Base-by-base conservation (phyloP, 2,329 filamentous ascomycete genomes). In the Phyllosticta citrichinensis region DNA sequence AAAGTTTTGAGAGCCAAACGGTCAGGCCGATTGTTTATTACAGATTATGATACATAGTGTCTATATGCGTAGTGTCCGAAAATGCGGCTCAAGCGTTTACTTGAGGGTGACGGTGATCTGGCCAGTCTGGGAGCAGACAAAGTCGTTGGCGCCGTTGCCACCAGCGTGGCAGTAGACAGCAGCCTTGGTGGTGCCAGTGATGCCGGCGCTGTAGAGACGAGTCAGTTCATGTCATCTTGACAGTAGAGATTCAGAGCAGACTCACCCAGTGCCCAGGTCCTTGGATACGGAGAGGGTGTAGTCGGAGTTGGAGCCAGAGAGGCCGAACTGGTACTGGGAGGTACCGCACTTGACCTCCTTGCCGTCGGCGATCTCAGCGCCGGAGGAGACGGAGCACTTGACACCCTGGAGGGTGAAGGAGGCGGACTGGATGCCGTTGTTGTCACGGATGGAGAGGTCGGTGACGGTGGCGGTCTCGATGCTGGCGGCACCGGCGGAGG, bases 391-490 rank as follows among this genome's bases (percentile, higher is more conserved):
- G 2, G 52, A 50, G 35, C 58, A 60, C 52, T 55, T 25, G 33
- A 20, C 12, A 22, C 57, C 57, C 17, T 58, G 30, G 51, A 54
- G 20, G 20, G 57, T 52, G 3, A 60, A 51, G 9, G 25, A 56
- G 25, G 55, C 58, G 19, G 40, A n/a, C 54, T 57, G 58, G 60
- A 61, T 55, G 30, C 58, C 54, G 54, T 61, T 57, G 58, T 61
- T 61, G 58, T 61, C 58, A n/a, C 58, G 58, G 27, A 61, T 52
- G 58, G n/a, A 35, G 27, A 55, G 35, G 54, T 61, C 54, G 8
- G 40, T 53, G 54, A 61, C 20, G 25, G 19, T 61, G 47, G 47
- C 54, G 20, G 54, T 60, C 58, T 60, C 58, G 52, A 55, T 55
- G 17, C 9, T 33, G 17, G 52, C 17, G 2, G 51, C 52, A 47